Evolutionary conservation across 352 stramenopile species (phyloP).

Genomic region (Plasmopara halstedii): DNA sequence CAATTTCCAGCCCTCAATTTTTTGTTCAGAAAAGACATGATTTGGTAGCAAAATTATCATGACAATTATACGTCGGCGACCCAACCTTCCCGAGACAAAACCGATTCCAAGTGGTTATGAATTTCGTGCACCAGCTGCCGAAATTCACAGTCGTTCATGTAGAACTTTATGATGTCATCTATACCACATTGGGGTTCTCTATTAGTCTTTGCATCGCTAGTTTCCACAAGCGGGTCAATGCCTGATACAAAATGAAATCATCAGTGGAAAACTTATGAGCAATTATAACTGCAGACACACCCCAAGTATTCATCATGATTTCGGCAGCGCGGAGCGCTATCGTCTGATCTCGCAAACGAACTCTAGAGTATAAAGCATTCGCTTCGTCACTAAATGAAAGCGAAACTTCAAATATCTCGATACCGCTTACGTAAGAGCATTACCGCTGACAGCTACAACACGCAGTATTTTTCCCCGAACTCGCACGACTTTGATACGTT

Average conservation of each 20-base stretch:
- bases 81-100: conserved; percentile 1
- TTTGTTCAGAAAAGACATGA: no score
- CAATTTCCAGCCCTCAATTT: no score
- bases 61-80: background rate
- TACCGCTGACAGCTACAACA: conserved; percentile 7
- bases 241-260: conserved; percentile 8
- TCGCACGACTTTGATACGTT: conserved; percentile 21
- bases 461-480: conserved; percentile 30
- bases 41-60: no score
- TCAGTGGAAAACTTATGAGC: background rate
- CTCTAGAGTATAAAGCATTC: conserved; percentile 9
- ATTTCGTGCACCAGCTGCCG: conserved; percentile 29
- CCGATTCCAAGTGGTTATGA: conserved; percentile 27
- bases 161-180: conserved; percentile 20
- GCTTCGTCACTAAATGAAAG: background rate
- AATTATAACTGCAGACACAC: conserved; percentile 6
- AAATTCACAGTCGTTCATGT: conserved; percentile 26
- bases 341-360: conserved; percentile 18
- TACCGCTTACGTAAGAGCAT: conserved; percentile 31
- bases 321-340: conserved; percentile 25
- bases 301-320: conserved; percentile 39
- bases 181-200: conserved; percentile 4
- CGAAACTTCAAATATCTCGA: background rate
- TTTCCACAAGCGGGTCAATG: conserved; percentile 38
- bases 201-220: conserved; percentile 1